These are phyloP conservation scores for Podosphaera aphanis DNA, from an alignment of 2,329 filamentous ascomycete species.

Conservation along the genomic window DNA sequence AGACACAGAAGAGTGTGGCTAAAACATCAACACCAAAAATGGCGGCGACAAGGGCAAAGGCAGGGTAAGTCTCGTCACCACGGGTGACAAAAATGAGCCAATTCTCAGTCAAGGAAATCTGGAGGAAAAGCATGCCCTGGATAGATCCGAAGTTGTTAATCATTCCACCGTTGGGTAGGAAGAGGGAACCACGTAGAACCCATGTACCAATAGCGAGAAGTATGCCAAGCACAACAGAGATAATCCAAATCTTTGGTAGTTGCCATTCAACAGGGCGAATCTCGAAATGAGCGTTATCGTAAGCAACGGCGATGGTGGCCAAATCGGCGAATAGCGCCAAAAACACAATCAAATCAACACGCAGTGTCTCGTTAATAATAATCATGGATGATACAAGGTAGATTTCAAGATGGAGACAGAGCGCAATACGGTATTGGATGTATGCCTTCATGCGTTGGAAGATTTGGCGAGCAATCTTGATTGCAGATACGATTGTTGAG, in stretches of 20 bases:
- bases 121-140: slow-evolving; percentile 51
- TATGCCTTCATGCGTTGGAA: slow-evolving; percentile 96
- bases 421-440: slow-evolving; percentile 82
- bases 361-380: slow-evolving; percentile 56
- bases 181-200: slow-evolving; percentile 48
- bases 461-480: slow-evolving; percentile 85
- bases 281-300: slow-evolving; percentile 59
- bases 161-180: slow-evolving; percentile 45
- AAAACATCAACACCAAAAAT: slow-evolving; percentile 50
- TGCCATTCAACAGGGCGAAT: slow-evolving; percentile 58
- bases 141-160: slow-evolving; percentile 53
- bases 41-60: slow-evolving; percentile 48
- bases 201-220: slow-evolving; percentile 48
- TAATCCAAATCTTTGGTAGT: slow-evolving; percentile 61
- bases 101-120: slow-evolving; percentile 52
- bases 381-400: slow-evolving; percentile 60
- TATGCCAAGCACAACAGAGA: slow-evolving; percentile 42
- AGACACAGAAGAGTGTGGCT: slow-evolving; percentile 50
- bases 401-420: slow-evolving; percentile 74
- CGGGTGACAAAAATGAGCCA: slow-evolving; percentile 63
- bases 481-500: slow-evolving; percentile 73
- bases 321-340: slow-evolving; percentile 59
- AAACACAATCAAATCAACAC: slow-evolving; percentile 52
- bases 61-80: slow-evolving; percentile 48
- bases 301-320: slow-evolving; percentile 55